Evolutionary conservation across 495 filamentous ascomycete genomes (phyloP).

Genomic region (Penicillium cataractarum): DNA sequence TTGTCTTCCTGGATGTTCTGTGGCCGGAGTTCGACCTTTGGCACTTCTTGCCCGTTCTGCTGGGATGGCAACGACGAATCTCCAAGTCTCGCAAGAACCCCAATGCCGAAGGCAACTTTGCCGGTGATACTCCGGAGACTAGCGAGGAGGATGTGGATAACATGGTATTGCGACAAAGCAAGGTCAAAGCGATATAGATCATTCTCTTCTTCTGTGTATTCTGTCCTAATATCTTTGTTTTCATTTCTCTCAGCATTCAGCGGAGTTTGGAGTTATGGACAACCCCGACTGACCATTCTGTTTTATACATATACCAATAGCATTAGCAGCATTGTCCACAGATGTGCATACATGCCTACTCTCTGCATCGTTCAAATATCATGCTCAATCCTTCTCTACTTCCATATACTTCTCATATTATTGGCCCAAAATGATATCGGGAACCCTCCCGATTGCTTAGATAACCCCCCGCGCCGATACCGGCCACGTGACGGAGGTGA

Average conservation of each 20-base stretch:
- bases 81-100: conserved; percentile 48
- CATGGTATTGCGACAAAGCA: conserved; percentile 26
- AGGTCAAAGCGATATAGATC: conserved; percentile 39
- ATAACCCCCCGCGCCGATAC: conserved; percentile 32
- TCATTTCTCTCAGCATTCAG: conserved; percentile 23
- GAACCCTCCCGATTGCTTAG: conserved; percentile 12
- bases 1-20: conserved; percentile 87
- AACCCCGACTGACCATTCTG: conserved; percentile 14
- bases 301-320: conserved; percentile 16
- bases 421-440: background rate
- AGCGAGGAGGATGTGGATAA: conserved; percentile 32
- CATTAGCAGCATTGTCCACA: conserved; percentile 15
- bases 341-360: conserved; percentile 11
- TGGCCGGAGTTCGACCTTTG: conserved; percentile 98
- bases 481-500: conserved; percentile 33
- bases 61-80: conserved; percentile 85
- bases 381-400: background rate
- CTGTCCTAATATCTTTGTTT: conserved; percentile 5
- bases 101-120: conserved; percentile 48
- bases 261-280: conserved; percentile 24
- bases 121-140: conserved; percentile 37
- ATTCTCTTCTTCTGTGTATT: conserved; percentile 9
- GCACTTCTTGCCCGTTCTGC: conserved; percentile 87
- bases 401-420: background rate
- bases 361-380: conserved; percentile 6